Evolutionary conservation across 2,329 filamentous ascomycete species (phyloP).

Genomic region (Aspergillus sp.): DNA sequence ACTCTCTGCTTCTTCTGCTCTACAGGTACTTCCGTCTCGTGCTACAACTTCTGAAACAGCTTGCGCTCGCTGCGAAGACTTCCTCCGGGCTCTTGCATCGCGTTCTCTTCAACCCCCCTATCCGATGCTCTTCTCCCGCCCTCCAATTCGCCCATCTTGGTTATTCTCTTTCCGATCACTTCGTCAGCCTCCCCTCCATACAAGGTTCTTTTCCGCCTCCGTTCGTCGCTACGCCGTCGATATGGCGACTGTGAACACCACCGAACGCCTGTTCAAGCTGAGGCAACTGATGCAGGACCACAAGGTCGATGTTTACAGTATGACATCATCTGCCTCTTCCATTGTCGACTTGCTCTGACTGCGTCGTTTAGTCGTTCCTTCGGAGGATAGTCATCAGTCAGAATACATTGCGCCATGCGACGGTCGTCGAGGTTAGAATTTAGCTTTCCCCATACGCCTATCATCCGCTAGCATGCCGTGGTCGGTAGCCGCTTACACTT

Average conservation of each 20-base stretch:
- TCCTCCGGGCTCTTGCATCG: constrained; percentile 11
- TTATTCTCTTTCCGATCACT: constrained; percentile 20
- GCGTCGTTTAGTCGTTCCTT: constrained; percentile 66
- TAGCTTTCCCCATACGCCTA: constrained; percentile 5
- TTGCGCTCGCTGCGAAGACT: constrained; percentile 5
- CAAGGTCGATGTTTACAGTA: constrained; percentile 88
- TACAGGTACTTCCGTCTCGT: background rate
- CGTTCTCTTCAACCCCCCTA: constrained; percentile 4
- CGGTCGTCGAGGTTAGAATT: constrained; percentile 58
- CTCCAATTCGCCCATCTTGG: constrained; percentile 20
- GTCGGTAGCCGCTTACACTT: constrained; percentile 7
- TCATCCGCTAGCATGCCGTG: background rate
- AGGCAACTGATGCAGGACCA: constrained; percentile 78
- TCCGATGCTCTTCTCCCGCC: constrained; percentile 28
- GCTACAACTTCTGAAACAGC: constrained; percentile 5
- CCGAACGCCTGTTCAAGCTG: constrained; percentile 63
- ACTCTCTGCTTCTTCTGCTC: constrained; percentile 3
- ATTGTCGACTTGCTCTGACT: constrained; percentile 24
- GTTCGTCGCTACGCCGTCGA: constrained; percentile 35
- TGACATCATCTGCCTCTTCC: constrained; percentile 12
- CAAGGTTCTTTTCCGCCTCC: constrained; percentile 31
- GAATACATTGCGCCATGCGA: constrained; percentile 98
- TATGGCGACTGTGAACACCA: constrained; percentile 75
- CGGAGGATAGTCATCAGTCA: constrained; percentile 93
- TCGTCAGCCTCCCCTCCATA: constrained; percentile 15